These are phyloP conservation scores for Apodospora peruviana DNA, from an alignment of 495 filamentous ascomycete species.

Conservation along the genomic window DNA sequence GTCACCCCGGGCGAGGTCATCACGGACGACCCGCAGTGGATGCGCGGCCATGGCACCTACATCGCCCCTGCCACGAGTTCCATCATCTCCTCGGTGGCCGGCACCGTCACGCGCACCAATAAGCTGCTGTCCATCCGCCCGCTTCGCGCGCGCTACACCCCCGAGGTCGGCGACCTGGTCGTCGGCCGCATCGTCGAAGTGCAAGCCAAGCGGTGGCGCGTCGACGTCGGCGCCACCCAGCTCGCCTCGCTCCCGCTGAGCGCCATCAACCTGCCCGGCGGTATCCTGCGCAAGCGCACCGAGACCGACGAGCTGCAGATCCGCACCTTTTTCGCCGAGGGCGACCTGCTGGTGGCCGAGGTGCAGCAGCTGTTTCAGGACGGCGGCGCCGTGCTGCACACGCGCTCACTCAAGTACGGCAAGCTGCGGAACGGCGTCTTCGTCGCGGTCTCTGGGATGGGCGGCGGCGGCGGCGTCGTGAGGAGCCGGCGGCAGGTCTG, in stretches of 20 bases:
- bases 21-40: constrained; percentile 92
- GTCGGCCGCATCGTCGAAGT: constrained; percentile 92
- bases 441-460: constrained; percentile 69
- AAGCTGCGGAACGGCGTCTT: constrained; percentile 93
- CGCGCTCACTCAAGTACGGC: constrained; percentile 83
- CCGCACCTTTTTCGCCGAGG: constrained; percentile 84
- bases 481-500: constrained; percentile 79
- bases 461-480: constrained; percentile 78
- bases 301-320: constrained; percentile 95
- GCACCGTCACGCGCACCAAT: constrained; percentile 84
- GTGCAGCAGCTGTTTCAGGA: constrained; percentile 80
- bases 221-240: constrained; percentile 80
- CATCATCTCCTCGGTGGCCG: constrained; percentile 83
- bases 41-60: constrained; percentile 88
- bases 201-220: constrained; percentile 83
- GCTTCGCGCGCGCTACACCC: constrained; percentile 86
- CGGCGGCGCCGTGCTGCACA: constrained; percentile 81
- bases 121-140: constrained; percentile 89
- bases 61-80: constrained; percentile 51
- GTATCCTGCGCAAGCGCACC: constrained; percentile 84
- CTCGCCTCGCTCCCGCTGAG: constrained; percentile 77
- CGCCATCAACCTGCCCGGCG: constrained; percentile 90
- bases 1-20: constrained; percentile 88
- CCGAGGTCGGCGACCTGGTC: constrained; percentile 92
- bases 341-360: constrained; percentile 84